phyloP scores from a whole-genome alignment of 352 stramenopile species.

The Globisporangium nunn region DNA sequence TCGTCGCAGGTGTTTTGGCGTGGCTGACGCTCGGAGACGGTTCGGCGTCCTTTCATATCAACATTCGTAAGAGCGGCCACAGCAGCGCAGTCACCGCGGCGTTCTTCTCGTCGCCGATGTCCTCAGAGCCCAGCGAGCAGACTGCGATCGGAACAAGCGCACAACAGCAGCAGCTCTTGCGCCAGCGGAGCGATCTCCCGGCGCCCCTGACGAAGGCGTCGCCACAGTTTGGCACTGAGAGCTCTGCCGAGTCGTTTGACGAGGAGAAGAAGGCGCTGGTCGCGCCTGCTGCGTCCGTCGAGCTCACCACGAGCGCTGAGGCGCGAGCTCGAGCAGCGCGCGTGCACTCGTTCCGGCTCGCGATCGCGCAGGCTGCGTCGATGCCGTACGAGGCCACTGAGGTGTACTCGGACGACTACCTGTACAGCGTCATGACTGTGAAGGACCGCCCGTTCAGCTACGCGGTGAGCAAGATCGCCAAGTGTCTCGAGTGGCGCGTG shows the following conservation, averaged over 20 bases:
- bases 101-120: constrained; percentile 10
- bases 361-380: constrained; percentile 33
- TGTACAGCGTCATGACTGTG: constrained; percentile 52
- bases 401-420: constrained; percentile 53
- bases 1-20: constrained; percentile 26
- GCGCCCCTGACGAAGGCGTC: not conserved
- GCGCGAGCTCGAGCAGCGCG: constrained; percentile 19
- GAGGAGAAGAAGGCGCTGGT: not conserved
- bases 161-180: not conserved
- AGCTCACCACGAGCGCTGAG: constrained; percentile 6
- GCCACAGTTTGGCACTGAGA: not conserved
- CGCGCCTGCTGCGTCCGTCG: not conserved
- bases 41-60: constrained; percentile 34
- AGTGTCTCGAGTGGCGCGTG: constrained; percentile 41
- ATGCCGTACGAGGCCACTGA: constrained; percentile 27
- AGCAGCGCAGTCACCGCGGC: constrained; percentile 13
- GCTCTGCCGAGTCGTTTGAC: not conserved
- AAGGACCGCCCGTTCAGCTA: constrained; percentile 54
- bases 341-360: constrained; percentile 39
- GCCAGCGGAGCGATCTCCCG: not conserved
- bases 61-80: constrained; percentile 19
- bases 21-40: constrained; percentile 31
- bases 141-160: not conserved
- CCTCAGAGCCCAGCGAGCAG: not conserved
- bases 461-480: constrained; percentile 51